Evolutionary conservation across 768 basidiomycete genomes (phyloP).

Genomic region (Kwoniella botswanensis): DNA sequence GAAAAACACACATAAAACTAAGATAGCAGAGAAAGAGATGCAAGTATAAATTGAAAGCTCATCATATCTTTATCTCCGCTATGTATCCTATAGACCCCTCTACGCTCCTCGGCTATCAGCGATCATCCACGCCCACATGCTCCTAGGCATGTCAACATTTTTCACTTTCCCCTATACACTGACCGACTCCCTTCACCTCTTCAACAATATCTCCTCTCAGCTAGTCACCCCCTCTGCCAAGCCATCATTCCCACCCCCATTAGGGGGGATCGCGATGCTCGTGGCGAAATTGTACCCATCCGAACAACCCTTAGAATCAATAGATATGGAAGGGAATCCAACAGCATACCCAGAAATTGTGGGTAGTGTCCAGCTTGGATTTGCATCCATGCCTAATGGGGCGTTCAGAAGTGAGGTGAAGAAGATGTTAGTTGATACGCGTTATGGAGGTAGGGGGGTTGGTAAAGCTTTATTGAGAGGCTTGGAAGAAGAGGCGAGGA

Average conservation of each 20-base stretch:
- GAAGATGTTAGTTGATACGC: conserved; percentile 20
- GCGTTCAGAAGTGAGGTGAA: conserved; percentile 17
- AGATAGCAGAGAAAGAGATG: no score
- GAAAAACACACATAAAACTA: no score
- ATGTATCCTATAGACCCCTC: background rate
- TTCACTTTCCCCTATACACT: conserved; percentile 11
- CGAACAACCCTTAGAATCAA: background rate
- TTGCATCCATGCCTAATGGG: conserved; percentile 16
- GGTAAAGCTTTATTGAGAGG: conserved; percentile 3
- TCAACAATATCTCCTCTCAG: background rate
- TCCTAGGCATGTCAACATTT: conserved; percentile 13
- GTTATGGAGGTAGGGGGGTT: conserved; percentile 18
- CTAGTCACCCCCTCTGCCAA: background rate
- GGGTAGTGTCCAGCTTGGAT: conserved; percentile 16
- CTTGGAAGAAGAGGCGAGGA: conserved; percentile 14
- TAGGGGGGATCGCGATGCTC: conserved; percentile 10
- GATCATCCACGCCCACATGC: conserved; percentile 12
- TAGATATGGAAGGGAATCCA: conserved; percentile 13
- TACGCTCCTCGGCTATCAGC: conserved; percentile 18
- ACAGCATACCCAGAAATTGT: conserved; percentile 16
- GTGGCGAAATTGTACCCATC: background rate
- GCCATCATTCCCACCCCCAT: conserved; percentile 8
- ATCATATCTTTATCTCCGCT: no score
- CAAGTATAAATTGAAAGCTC: no score
- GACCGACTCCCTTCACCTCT: background rate